Base-by-base conservation (phyloP, 805 yeast genomes). In the Brettanomyces anomalus region DNA sequence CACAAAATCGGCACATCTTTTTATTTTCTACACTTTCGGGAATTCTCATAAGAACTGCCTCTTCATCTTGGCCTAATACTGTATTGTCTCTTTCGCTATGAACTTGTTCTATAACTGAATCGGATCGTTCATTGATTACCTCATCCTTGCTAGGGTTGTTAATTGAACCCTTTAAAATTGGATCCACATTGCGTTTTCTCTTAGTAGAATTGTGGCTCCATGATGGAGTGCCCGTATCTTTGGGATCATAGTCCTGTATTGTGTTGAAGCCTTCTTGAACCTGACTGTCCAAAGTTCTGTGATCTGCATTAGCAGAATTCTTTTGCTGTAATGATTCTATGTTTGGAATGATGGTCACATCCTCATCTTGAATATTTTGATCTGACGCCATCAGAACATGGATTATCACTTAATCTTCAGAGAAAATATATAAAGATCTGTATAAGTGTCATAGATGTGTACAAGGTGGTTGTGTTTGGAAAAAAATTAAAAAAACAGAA, bases 1-100 rank as follows among this genome's bases (percentile, higher is more conserved):
- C 72, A 50, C 84, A 78, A 51, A 75, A 76, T 0, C 64, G 64
- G 53, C 83, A 76, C 42, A 62, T 55, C 46, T 55, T 64, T 50
- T 67, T 64, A 3, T 60, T 60, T 33, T 56, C 61, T 4, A 50
- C 54, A 20, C 56, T 56, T 3, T 46, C 46, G 4, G 58, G 54
- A 6, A 53, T 50, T n/a, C 19, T 26, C 15, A 36, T 40, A 11
- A 41, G 18, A 2, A 14, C 16, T 35, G 75, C 79, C 58, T 90
- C 97, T 19, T 10, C 3, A 24, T 24, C 10, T 24, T 11, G 6
- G 10, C 28, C 17, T 32, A 7, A 24, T 24, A 11, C 10, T 11
- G 10, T 24, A 24, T 24, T 24, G 10, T 24, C 28, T 2, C 10
- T 24, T 7, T 11, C 10, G 10, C 10, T 11, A 24, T 24, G 28